Base-by-base conservation (phyloP, 1,284 basidiomycete genomes). In the Cryptococcus neoformans region DNA sequence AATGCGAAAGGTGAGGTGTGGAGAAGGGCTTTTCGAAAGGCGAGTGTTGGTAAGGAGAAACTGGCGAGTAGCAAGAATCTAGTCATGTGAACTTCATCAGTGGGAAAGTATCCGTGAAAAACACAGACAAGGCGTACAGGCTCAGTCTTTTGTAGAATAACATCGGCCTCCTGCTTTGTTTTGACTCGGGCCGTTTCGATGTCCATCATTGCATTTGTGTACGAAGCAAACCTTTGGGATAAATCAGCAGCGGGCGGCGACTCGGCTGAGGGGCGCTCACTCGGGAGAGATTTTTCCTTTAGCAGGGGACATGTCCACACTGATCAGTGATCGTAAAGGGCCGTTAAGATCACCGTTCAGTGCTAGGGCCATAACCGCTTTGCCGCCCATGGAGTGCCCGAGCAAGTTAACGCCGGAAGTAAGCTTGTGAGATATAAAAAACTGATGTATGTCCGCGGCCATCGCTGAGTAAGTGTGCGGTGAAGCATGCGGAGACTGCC, bases 311-410 rank as follows among this genome's bases (percentile, higher is more conserved):
- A 84, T 84, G 64, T 84, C 83, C 17, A 83, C 80, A 36, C 79
- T 78, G 56, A 82, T 74, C 38, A 83, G 64, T 9, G 74, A 73
- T 40, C 76, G 57, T 48, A 83, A 60, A 7, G 61, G 75, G 44
- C 49, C 69, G 55, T 77, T 79, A 16, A 75, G 60, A 2, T 69
- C 62, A 0, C 70, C 66, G 55, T 78, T 74, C 14, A 84, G 67
- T 0, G 82, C 81, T 11, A 81, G 67, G 0, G 80, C 74, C 81
- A 81, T 81, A 5, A 79, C 79, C 0, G 80, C 79, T 65, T 84
- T 84, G 0, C 82, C 83, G 39, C 83, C 83, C 80, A 84, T 82
- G 34, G 80, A 82, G 56, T 84, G 83, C 0, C 83, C 83, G 39
- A 83, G 66, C 11, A 84, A 72, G 40, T 80, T 78, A 14, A 81